Base-by-base conservation (phyloP, 805 yeast species). In the Kuraishia floccosa region DNA sequence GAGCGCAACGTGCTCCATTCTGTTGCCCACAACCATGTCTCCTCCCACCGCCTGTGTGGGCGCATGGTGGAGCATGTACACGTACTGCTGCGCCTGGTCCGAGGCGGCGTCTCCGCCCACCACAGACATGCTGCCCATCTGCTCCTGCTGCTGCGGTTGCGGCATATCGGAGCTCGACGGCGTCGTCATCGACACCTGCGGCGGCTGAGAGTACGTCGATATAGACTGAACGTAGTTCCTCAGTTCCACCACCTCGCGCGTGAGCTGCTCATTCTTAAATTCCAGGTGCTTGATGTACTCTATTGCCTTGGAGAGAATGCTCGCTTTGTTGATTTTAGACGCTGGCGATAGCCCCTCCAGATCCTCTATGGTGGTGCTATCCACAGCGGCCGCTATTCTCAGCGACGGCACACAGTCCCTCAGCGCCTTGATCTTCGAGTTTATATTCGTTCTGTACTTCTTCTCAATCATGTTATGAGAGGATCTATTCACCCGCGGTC, bases 381-480 rank as follows among this genome's bases (percentile, higher is more conserved):
- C 63, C 15, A 48, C 51, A 3, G 59, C 63, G 12, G 60, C 53
- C 6, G 77, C 77, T 24, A 77, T 72, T 41, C 85, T 63, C 31
- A 83, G 59, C 3, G 91, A 56, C 3, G 94, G 94, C 12, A 83
- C 93, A 3, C 84, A 78, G 41, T 80, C 80, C 46, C 85, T 61
- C 20, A 82, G 63, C 27, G 76, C 78, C 21, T 69, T 40, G 28
- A 82, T 80, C 49, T 76, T 78, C 32, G 77, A 62, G 44, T 80
- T 82, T 40, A 82, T 78, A 45, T 82, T 81, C 14, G 82, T 76
- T 41, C 93, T 55, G 52, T 83, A 83, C 46, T 79, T 76, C 54
- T 81, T 81, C 48, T 83, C 93, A 41, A 82, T 76, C 63, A 79
- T 72, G 46, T 81, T 82, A 54, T 82, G 93, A 6, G 83, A 68